Evolutionary conservation across 2,329 filamentous ascomycete species (phyloP), one percentile per base, ranked within the genome.

Genomic region (Hortaea werneckii): DNA sequence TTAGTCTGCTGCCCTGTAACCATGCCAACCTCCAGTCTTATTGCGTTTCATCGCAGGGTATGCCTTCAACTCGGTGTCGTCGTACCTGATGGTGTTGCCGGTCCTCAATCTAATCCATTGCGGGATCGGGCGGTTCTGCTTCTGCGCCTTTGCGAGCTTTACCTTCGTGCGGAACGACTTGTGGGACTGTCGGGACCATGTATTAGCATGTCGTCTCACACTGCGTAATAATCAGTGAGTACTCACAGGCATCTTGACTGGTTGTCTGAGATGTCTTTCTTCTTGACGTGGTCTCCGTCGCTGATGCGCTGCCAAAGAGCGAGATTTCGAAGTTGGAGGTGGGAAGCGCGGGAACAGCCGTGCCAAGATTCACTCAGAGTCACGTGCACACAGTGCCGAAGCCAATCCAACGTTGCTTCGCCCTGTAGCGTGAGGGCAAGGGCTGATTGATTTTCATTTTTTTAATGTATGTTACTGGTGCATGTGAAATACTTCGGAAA

Each of bases 91-190:
- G 76, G 89, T 95, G 83, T 98, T 98, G 75, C 83, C 85, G 67
- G 92, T 96, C 73, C 90, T 85, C 69, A 98, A 83, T 72, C 92
- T 85, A 73, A 98, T 96, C 92, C 92, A 98, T 81, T 98, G 92
- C 61, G 92, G 92, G 72, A 98, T 95, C 65, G 92, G 92, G 73
- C 92, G 85, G 85, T 98, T 98, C 81, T 96, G 90, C 83, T 95
- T 96, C 82, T 96, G 90, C 72, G 92, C 92, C 82, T 90, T 95
- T 71, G 92, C 92, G 79, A 98, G 88, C 92, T 98, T 98, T 77
- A 94, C 85, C 89, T 98, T 98, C 77, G 89, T 95, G 74, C 89
- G 86, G 88, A 98, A 98, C 72, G 89, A 87, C 85, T 98, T 98
- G 80, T 98, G 88, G 84, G 85, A 90, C 90, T 96, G 72, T 69